phyloP scores from a whole-genome alignment of 768 basidiomycete species.

The Tylopilus balloui region DNA sequence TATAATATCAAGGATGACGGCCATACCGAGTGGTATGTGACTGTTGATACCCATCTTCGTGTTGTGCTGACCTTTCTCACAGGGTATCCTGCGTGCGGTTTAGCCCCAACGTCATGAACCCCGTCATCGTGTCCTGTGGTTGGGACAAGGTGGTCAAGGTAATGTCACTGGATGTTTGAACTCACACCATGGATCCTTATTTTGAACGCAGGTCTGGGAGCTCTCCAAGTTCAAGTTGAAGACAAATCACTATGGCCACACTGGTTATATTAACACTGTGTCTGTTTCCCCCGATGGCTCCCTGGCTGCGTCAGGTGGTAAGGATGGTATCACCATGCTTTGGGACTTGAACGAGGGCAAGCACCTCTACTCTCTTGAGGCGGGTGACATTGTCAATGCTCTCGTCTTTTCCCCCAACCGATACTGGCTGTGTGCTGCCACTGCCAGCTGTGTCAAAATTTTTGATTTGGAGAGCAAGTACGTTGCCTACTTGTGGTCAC shows the following conservation, averaged over 20 bases:
- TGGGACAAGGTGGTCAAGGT: constrained; percentile 99
- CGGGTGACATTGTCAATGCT: constrained; percentile 96
- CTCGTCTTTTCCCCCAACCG: constrained; percentile 99
- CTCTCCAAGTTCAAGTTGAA: constrained; percentile 99
- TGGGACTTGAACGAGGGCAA: constrained; percentile 99
- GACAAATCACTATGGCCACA: constrained; percentile 99
- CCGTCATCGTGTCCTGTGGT: constrained; percentile 97
- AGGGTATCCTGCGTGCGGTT: constrained; percentile 99
- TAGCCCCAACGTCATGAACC: constrained; percentile 95
- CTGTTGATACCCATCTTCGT: background rate
- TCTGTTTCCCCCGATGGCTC: constrained; percentile 99
- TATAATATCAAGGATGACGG: constrained; percentile 99
- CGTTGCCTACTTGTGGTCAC: constrained; percentile 33
- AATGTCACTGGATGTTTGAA: constrained; percentile 26
- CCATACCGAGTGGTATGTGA: constrained; percentile 84
- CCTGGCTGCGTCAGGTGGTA: constrained; percentile 97
- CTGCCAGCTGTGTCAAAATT: constrained; percentile 96
- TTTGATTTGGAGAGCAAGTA: constrained; percentile 99
- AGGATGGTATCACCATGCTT: constrained; percentile 99
- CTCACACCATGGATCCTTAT: constrained; percentile 6
- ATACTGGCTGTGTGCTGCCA: constrained; percentile 99
- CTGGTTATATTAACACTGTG: constrained; percentile 97
- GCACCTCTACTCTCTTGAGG: constrained; percentile 99
- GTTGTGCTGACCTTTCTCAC: background rate
- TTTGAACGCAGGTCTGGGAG: constrained; percentile 89